Percentiles rank a stretch among this genome's conserved stretches.
These are phyloP conservation scores for Iberis pinnata DNA, from an alignment of 345 rosid species.

Conservation along the genomic window DNA sequence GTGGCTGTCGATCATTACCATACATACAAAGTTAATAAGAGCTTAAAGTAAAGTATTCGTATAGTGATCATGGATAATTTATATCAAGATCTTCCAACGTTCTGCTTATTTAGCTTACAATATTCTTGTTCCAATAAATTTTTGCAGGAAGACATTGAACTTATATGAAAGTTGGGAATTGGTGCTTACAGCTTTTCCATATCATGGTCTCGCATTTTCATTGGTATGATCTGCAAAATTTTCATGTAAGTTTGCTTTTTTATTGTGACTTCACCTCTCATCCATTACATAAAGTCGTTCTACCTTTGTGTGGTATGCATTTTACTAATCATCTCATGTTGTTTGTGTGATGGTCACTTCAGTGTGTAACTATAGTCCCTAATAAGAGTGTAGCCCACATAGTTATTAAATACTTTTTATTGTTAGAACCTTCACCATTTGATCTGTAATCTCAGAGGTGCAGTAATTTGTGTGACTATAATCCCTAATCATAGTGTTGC, in stretches of 20 bases:
- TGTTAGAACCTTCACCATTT: not conserved
- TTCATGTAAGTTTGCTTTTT: not conserved
- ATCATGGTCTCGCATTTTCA: slow-evolving; percentile 90
- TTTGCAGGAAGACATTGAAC: slow-evolving; percentile 73
- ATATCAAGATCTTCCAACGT: not conserved
- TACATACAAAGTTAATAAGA: slow-evolving; percentile 55
- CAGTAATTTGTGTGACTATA: no score
- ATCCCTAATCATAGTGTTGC: no score
- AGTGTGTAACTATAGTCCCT: not conserved
- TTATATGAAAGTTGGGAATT: slow-evolving; percentile 64
- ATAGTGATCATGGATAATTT: not conserved
- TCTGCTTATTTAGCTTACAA: slow-evolving; percentile 2
- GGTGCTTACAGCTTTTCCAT: slow-evolving; percentile 82
- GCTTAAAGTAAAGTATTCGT: not conserved
- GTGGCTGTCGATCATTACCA: slow-evolving; percentile 76
- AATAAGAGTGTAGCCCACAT: not conserved
- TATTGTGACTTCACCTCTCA: not conserved
- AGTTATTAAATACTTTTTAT: not conserved
- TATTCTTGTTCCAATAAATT: slow-evolving; percentile 17
- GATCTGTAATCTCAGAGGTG: not conserved
- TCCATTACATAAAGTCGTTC: not conserved
- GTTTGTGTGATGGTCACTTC: not conserved
- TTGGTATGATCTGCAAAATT: slow-evolving; percentile 39
- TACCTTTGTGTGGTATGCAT: not conserved
- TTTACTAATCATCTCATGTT: not conserved